phyloP scores from a whole-genome alignment of 78 protist genomes.

The Acrasis kona region DNA sequence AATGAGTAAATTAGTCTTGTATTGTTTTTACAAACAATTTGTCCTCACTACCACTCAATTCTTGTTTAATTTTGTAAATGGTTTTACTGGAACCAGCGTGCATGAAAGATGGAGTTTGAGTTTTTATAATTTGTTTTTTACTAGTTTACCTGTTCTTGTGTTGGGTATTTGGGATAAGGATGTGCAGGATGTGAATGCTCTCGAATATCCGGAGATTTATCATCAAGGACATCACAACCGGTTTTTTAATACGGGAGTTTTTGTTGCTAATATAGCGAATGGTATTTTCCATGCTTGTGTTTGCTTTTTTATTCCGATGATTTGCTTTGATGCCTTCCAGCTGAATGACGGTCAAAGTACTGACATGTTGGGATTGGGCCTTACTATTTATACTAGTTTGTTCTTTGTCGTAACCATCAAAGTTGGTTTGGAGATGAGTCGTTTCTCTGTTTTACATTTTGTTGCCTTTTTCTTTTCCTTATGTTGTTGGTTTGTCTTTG shows the following conservation, averaged over 20 bases:
- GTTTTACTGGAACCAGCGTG: slow-evolving; percentile 22
- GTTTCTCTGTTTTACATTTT: neutral
- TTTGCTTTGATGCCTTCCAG: neutral
- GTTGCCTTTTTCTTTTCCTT: neutral
- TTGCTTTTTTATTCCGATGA: slow-evolving; percentile 12
- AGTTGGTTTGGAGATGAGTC: neutral
- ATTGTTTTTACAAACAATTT: slow-evolving; percentile 81
- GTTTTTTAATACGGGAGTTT: neutral
- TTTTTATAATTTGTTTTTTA: slow-evolving; percentile 51
- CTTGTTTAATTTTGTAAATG: neutral
- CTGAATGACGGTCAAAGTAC: neutral
- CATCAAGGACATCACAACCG: neutral
- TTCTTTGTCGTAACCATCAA: neutral
- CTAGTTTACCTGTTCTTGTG: slow-evolving; percentile 39
- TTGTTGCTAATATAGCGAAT: neutral
- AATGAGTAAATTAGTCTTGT: slow-evolving; percentile 42
- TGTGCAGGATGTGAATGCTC: neutral
- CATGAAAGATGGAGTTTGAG: slow-evolving; percentile 39
- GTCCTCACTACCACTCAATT: slow-evolving; percentile 32
- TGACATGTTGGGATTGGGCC: neutral
- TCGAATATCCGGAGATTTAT: slow-evolving; percentile 1
- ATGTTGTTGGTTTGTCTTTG: neutral
- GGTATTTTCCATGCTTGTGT: slow-evolving; percentile 2
- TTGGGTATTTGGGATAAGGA: slow-evolving; percentile 48
- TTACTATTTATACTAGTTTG: neutral